Base-by-base conservation (phyloP, 176 grass and related monocot genomes). In the Phyllostachys edulis region DNA sequence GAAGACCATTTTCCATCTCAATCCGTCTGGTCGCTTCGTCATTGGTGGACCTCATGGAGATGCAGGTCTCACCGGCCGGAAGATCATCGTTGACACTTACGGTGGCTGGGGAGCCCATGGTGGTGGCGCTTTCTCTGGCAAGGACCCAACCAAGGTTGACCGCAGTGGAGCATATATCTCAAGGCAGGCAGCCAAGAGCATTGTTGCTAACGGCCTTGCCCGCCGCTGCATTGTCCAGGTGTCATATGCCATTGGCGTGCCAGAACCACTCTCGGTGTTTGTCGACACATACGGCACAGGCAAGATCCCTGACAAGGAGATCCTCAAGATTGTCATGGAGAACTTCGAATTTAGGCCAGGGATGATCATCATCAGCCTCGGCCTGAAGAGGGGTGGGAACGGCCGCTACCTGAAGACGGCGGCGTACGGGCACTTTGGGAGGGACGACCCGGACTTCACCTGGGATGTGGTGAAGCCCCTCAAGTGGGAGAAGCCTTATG, bases 1-100 rank as follows among this genome's bases (percentile, higher is more conserved):
- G 76, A 91, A 91, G 75, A 91, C 89, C 18, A 84, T 91, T 63
- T 91, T 91, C 75, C 89, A 91, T 79, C 89, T 91, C 16, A 91
- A 91, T 26, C 89, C 89, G 0, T 91, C 89, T 8, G 80, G 85
- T 18, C 85, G 85, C 7, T 90, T 90, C 14, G 80, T 90, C 27
- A 87, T 90, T 32, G 84, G 89, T 51, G 89, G 89, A 29, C 89
- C 89, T 69, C 89, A 90, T 75, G 84, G 89, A 23, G 89, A 90
- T 15, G 84, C 89, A 3, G 89, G 89, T 55, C 89, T 90, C 41
- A 90, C 84, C 3, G 84, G 84, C 34, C 76, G 89, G 40, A 90
- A 90, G 80, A 90, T 90, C 75, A 90, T 90, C 51, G 80, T 87
- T 41, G 89, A 90, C 59, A 90, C 89, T 6, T 87, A 90, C 18